Evolutionary conservation across 129 eudicot genomes (phyloP).

Genomic region (Oenanthe sinensis): DNA sequence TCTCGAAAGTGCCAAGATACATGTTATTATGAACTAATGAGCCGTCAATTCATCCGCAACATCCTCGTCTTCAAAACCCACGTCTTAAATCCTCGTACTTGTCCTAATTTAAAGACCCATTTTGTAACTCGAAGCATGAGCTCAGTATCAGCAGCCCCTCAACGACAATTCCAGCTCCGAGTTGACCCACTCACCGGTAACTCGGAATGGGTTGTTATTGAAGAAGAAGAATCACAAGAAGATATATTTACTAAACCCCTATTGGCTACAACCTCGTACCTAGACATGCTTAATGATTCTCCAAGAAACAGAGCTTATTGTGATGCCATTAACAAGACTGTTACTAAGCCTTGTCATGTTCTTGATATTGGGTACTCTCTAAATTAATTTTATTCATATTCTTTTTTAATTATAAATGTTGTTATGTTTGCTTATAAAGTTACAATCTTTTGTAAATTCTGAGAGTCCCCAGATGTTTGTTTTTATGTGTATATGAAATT

Average conservation of each 20-base stretch:
- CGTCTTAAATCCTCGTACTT: constrained; percentile 2
- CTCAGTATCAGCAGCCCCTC: constrained; percentile 20
- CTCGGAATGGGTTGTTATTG: constrained; percentile 81
- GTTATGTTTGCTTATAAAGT: not conserved
- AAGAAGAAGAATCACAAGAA: constrained; percentile 32
- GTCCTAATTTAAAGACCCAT: constrained; percentile 13
- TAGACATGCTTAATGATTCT: constrained; percentile 85
- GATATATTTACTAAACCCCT: constrained; percentile 24
- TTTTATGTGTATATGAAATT: not conserved
- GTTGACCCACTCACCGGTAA: constrained; percentile 72
- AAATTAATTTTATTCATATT: not conserved
- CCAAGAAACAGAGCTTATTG: constrained; percentile 56
- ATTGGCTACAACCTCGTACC: constrained; percentile 66
- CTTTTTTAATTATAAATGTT: not conserved
- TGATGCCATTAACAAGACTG: constrained; percentile 58
- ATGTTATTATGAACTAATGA: not conserved
- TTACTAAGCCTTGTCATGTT: constrained; percentile 64
- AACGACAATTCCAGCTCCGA: constrained; percentile 72
- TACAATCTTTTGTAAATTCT: not conserved
- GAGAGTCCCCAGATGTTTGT: not conserved
- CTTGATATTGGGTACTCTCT: constrained; percentile 76
- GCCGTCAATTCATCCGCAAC: constrained; percentile 1
- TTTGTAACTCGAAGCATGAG: constrained; percentile 36
- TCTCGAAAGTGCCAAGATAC: not conserved
- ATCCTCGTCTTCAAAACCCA: not conserved